Percentiles rank a stretch among this genome's conserved stretches.
These are phyloP conservation scores for Cordyceps cicadae DNA, from an alignment of 2,329 filamentous ascomycete species.

Conservation along the genomic window DNA sequence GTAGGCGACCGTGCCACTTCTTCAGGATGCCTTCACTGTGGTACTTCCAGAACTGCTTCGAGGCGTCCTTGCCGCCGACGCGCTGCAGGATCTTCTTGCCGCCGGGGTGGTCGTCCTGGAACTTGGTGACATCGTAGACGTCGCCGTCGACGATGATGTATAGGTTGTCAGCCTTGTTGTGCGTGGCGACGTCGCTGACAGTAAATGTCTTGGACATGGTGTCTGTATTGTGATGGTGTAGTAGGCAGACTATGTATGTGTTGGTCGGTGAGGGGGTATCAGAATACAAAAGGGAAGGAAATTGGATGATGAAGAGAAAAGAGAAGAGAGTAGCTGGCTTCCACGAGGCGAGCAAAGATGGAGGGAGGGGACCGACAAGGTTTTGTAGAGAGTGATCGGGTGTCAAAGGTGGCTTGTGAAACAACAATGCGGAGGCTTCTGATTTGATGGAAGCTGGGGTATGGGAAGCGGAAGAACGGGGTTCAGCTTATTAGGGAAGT, in stretches of 20 bases:
- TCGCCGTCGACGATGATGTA: slow-evolving; percentile 92
- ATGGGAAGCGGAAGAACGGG: not conserved
- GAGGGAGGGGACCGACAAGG: slow-evolving; percentile 1
- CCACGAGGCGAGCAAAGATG: not conserved
- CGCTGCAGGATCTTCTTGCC: slow-evolving; percentile 58
- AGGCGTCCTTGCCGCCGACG: slow-evolving; percentile 58
- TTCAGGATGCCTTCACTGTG: slow-evolving; percentile 84
- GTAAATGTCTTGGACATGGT: slow-evolving; percentile 85
- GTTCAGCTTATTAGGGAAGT: not conserved
- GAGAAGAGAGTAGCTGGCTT: not conserved
- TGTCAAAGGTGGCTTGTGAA: slow-evolving; percentile 3
- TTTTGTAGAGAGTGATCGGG: slow-evolving; percentile 10
- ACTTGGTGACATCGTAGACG: slow-evolving; percentile 89
- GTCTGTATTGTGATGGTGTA: not conserved
- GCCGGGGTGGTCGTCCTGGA: slow-evolving; percentile 77
- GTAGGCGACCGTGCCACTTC: slow-evolving; percentile 70
- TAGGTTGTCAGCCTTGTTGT: slow-evolving; percentile 79
- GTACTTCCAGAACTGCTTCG: slow-evolving; percentile 63
- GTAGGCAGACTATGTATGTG: not conserved
- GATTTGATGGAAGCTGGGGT: slow-evolving; percentile 5
- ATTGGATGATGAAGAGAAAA: not conserved
- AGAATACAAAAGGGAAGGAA: not conserved
- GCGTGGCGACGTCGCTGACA: slow-evolving; percentile 75
- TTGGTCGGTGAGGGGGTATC: not conserved
- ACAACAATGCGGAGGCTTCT: slow-evolving; percentile 6